Evolutionary conservation across 2,329 filamentous ascomycete genomes (phyloP).

Genomic region (Pseudogymnoascus pannorum): DNA sequence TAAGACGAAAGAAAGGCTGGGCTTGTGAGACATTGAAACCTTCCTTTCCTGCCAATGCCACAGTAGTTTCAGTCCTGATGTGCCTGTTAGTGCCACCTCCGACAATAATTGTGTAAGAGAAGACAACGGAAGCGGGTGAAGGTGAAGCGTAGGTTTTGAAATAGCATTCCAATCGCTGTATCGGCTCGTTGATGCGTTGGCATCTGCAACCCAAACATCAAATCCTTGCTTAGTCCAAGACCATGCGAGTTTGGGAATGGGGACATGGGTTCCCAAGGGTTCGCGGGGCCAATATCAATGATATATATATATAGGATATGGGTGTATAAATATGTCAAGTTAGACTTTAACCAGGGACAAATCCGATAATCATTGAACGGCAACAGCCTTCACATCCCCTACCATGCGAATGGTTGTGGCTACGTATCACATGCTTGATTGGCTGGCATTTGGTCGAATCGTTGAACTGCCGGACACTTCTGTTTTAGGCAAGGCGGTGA

Average conservation of each 20-base stretch:
- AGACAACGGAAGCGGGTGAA: neutral
- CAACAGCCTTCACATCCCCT: neutral
- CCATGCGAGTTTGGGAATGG: neutral
- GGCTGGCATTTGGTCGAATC: neutral
- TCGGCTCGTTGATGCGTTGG: neutral
- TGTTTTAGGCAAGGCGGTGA: neutral
- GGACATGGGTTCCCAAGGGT: neutral
- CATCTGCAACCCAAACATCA: neutral
- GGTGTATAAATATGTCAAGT: neutral
- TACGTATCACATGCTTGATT: slow-evolving; percentile 5
- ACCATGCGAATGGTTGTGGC: neutral
- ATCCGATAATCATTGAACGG: neutral
- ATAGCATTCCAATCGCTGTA: neutral
- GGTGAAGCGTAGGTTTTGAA: neutral
- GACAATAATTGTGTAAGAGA: neutral
- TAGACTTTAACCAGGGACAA: neutral
- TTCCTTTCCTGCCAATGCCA: neutral
- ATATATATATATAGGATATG: neutral
- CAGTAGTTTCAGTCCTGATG: neutral
- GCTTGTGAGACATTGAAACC: neutral
- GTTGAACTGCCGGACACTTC: neutral
- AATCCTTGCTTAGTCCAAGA: neutral
- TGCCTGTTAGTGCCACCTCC: neutral
- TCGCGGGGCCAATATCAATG: too few species aligned
- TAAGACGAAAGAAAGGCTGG: neutral